phyloP scores from a whole-genome alignment of 768 basidiomycete species.

The Russula lepida region DNA sequence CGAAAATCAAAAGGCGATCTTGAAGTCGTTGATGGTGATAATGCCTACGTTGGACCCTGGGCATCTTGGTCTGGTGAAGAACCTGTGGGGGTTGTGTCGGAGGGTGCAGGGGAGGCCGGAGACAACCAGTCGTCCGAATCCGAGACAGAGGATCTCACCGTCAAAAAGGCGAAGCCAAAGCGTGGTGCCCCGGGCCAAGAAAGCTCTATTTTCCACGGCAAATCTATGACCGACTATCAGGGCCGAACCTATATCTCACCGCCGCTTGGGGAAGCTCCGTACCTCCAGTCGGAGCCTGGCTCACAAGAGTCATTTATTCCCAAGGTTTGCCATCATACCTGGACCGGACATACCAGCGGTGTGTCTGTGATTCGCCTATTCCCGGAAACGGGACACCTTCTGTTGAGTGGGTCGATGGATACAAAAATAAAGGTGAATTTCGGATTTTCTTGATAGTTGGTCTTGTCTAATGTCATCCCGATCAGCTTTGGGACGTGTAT shows the following conservation, averaged over 20 bases:
- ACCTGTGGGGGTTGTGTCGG: conserved; percentile 46
- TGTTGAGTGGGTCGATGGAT: conserved; percentile 95
- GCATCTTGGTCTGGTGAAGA: conserved; percentile 84
- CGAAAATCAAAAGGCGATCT: conserved; percentile 71
- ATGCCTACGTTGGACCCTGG: conserved; percentile 92
- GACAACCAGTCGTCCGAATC: conserved; percentile 45
- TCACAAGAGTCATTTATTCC: conserved; percentile 91
- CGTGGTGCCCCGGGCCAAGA: conserved; percentile 80
- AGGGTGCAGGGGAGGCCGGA: conserved; percentile 49
- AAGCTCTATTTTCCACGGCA: conserved; percentile 93
- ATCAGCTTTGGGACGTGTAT: conserved; percentile 94
- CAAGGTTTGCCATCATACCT: conserved; percentile 92
- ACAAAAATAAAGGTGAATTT: conserved; percentile 86
- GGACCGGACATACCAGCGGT: conserved; percentile 96
- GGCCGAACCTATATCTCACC: conserved; percentile 98
- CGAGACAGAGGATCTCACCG: conserved; percentile 38
- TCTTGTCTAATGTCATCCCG: not conserved
- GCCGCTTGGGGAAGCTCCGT: conserved; percentile 79
- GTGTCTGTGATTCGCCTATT: conserved; percentile 92
- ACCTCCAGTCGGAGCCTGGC: conserved; percentile 70
- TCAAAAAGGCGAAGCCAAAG: conserved; percentile 73
- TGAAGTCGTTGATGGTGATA: conserved; percentile 83
- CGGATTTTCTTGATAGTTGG: not conserved
- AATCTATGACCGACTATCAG: conserved; percentile 93
- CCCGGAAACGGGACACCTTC: conserved; percentile 85